Conservation (phyloP, 352 stramenopile species). For the Phytophthora sp. region DNA sequence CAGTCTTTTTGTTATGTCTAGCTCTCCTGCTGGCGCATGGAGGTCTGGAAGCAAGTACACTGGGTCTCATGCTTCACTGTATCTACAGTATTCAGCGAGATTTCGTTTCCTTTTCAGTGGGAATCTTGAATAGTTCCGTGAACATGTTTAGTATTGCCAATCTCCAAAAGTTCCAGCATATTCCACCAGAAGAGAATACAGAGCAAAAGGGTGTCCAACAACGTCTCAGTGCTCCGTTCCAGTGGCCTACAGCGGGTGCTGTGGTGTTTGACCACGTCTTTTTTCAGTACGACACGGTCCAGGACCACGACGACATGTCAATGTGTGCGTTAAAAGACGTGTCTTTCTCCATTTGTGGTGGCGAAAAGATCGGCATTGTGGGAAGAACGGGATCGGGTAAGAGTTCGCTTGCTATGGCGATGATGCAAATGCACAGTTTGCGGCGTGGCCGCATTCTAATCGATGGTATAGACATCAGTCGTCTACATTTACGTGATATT, state of each 20-base stretch:
- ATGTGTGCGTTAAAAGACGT: conserved; percentile 54
- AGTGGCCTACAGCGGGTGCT: conserved; percentile 74
- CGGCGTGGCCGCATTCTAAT: conserved; percentile 82
- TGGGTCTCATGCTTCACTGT: conserved; percentile 43
- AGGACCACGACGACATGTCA: conserved; percentile 42
- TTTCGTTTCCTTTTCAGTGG: conserved; percentile 42
- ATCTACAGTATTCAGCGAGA: conserved; percentile 47
- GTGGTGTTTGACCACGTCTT: conserved; percentile 86
- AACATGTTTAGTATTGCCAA: conserved; percentile 47
- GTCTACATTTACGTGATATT: conserved; percentile 45
- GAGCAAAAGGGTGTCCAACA: conserved; percentile 8
- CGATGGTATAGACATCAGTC: conserved; percentile 85
- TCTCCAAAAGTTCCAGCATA: conserved; percentile 64
- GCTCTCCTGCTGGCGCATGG: conserved; percentile 38
- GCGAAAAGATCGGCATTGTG: conserved; percentile 62
- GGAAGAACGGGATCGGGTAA: conserved; percentile 69
- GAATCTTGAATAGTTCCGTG: conserved; percentile 43
- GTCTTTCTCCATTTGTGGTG: conserved; percentile 48
- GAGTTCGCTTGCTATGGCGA: conserved; percentile 58
- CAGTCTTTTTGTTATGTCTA: conserved; percentile 41
- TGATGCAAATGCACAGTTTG: conserved; percentile 57
- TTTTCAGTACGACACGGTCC: conserved; percentile 70
- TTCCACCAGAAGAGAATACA: conserved; percentile 42
- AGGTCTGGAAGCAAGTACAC: conserved; percentile 30
- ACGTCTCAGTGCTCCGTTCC: conserved; percentile 13